Evolutionary conservation across 108 stramenopile genomes (phyloP).

Genomic region (Cyclotella distinguenda): DNA sequence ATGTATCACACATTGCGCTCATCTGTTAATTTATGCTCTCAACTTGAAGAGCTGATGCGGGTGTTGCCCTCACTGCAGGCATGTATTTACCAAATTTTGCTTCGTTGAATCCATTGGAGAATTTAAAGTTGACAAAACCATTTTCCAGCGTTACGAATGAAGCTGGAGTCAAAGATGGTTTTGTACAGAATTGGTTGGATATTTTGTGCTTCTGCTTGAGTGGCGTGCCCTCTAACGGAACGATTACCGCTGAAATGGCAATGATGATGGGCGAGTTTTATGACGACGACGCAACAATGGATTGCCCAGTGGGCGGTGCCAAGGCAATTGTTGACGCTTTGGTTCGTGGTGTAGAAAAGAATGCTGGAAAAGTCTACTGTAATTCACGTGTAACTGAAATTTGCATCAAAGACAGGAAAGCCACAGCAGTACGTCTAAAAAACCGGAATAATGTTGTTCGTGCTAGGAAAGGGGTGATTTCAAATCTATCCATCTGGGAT

Average conservation of each 20-base stretch:
- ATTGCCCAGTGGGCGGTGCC: slow-evolving; percentile 84
- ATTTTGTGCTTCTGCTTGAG: slow-evolving; percentile 83
- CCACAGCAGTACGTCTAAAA: slow-evolving; percentile 58
- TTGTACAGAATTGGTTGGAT: slow-evolving; percentile 84
- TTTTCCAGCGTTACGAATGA: slow-evolving; percentile 55
- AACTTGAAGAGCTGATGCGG: no score
- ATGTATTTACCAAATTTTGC: slow-evolving; percentile 69
- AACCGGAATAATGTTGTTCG: slow-evolving; percentile 25
- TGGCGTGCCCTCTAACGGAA: slow-evolving; percentile 79
- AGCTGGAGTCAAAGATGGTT: slow-evolving; percentile 63
- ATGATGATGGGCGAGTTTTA: slow-evolving; percentile 93
- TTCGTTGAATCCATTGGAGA: slow-evolving; percentile 66
- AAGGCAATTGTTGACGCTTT: slow-evolving; percentile 85
- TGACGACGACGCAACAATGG: slow-evolving; percentile 73
- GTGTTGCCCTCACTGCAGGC: slow-evolving; percentile 56
- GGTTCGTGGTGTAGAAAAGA: slow-evolving; percentile 82
- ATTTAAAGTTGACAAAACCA: slow-evolving; percentile 68
- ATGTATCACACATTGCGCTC: no score
- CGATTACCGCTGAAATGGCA: slow-evolving; percentile 91
- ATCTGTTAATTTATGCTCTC: no score
- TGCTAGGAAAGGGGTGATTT: slow-evolving; percentile 70
- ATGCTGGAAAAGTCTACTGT: slow-evolving; percentile 57
- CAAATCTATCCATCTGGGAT: slow-evolving; percentile 76
- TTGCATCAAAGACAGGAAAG: slow-evolving; percentile 62
- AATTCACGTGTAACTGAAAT: slow-evolving; percentile 77